Percentiles rank a stretch among this genome's conserved stretches.
These are phyloP conservation scores for Rhinocladiella similis DNA, from an alignment of 2,329 filamentous ascomycete genomes.

Conservation along the genomic window DNA sequence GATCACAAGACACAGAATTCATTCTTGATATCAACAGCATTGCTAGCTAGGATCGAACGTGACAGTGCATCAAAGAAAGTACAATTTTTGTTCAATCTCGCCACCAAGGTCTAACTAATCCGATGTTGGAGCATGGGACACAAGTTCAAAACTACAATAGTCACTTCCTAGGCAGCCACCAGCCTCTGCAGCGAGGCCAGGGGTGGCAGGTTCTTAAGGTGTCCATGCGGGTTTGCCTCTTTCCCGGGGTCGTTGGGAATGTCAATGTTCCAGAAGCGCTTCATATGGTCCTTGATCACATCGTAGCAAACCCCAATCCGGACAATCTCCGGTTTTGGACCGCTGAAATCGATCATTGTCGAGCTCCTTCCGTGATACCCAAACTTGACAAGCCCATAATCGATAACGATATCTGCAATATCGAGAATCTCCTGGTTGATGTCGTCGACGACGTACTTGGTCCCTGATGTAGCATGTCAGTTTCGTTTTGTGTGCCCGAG, in stretches of 20 bases:
- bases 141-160: no score
- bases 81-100: no score
- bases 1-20: no score
- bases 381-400: constrained; percentile 35
- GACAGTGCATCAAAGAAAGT: no score
- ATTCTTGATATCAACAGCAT: no score
- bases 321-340: constrained; percentile 28
- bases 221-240: constrained; percentile 20
- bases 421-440: constrained; percentile 33
- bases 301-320: constrained; percentile 35
- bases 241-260: constrained; percentile 27
- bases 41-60: no score
- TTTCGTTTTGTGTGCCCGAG: no score
- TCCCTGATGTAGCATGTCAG: constrained; percentile 17
- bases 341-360: constrained; percentile 34
- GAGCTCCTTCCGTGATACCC: constrained; percentile 30
- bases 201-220: constrained; percentile 14
- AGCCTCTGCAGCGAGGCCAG: constrained; percentile 3
- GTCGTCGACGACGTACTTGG: constrained; percentile 32
- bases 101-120: no score
- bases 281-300: constrained; percentile 31
- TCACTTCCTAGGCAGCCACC: not conserved
- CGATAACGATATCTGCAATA: constrained; percentile 34
- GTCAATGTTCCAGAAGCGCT: constrained; percentile 25
- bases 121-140: no score